Evolutionary conservation across 2,329 filamentous ascomycete genomes (phyloP), one percentile per base, ranked within the genome.

Genomic region (Nothophaeocryptopus gaeumannii): DNA sequence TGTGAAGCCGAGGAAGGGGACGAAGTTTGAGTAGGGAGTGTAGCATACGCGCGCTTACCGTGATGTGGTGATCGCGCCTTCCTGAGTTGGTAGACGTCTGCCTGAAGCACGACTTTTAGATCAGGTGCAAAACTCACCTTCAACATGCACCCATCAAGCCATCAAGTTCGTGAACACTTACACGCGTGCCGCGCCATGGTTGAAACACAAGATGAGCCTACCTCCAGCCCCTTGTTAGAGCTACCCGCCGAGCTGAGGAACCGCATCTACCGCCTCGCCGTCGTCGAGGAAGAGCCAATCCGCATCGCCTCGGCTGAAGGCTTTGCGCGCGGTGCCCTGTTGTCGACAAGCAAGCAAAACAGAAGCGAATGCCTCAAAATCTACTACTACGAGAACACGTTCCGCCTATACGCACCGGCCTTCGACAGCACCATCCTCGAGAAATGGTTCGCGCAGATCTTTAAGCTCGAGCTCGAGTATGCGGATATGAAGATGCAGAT

Each of bases 181-280:
- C 20, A 26, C 20, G 20, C 7, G 20, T 26, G 7, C 20, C 20
- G 7, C 20, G 20, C 20, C 20, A 26, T 26, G 20, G 20, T 7
- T 4, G 20, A 26, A 3, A 26, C 20, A n/a, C n/a, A n/a, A 7
- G 20, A 26, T 3, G 20, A 4, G 4, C 7, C 20, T 7, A 26
- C 20, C 7, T 7, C 4, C 20, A 4, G 20, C 7, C 20, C 20
- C 3, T 7, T 26, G 4, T 7, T 26, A 3, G 20, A 26, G 11
- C 45, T 58, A n/a, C 55, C 55, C 34, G 48, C 47, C 26, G 58
- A 60, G 13, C 39, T 60, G 14, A 45, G 58, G 12, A 51, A 56
- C 34, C 38, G 45, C 8, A 54, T 60, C 42, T 58, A 50, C 36
- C 39, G 51, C 35, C 16, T 55, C 9, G 49, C 20, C 20, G 20